A percentile compares a stretch with the other conserved stretches of the same genome.
Conservation (phyloP, 768 basidiomycete species). For the Royoungia palumana region DNA sequence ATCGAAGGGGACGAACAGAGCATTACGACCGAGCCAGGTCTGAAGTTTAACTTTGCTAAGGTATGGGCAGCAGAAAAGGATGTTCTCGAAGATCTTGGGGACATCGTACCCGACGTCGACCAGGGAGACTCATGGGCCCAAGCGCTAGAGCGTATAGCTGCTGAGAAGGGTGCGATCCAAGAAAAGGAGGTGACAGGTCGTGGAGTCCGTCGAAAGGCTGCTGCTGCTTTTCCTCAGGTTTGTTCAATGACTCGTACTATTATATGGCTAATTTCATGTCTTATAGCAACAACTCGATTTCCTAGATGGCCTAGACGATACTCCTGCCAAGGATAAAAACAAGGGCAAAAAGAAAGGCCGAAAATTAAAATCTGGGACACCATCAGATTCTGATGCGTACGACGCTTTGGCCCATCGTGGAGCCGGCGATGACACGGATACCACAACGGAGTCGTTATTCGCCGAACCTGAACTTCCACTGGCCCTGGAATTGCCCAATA, state of each 20-base stretch:
- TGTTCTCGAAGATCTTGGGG: conserved; percentile 61
- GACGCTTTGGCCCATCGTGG: conserved; percentile 16
- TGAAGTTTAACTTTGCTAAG: conserved; percentile 84
- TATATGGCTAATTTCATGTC: conserved; percentile 1
- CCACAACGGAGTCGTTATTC: conserved; percentile 25
- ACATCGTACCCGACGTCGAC: conserved; percentile 43
- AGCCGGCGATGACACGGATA: conserved; percentile 22
- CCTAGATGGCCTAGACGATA: conserved; percentile 34
- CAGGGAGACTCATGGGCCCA: conserved; percentile 80
- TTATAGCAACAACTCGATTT: conserved; percentile 32
- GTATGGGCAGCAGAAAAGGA: conserved; percentile 86
- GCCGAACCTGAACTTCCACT: conserved; percentile 3
- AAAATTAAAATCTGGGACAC: conserved; percentile 26
- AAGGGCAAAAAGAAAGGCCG: conserved; percentile 35
- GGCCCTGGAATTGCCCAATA: background rate
- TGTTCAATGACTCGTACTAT: conserved; percentile 1
- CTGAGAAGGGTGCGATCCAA: conserved; percentile 38
- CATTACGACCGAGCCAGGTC: conserved; percentile 45
- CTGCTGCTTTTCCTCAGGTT: conserved; percentile 43
- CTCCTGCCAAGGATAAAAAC: conserved; percentile 36
- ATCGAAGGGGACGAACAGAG: conserved; percentile 59
- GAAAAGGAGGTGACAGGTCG: conserved; percentile 62
- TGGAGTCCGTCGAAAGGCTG: conserved; percentile 71
- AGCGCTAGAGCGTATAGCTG: conserved; percentile 51
- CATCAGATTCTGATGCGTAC: conserved; percentile 44